Base-by-base conservation (phyloP, 768 basidiomycete species). In the Serendipita sp. region DNA sequence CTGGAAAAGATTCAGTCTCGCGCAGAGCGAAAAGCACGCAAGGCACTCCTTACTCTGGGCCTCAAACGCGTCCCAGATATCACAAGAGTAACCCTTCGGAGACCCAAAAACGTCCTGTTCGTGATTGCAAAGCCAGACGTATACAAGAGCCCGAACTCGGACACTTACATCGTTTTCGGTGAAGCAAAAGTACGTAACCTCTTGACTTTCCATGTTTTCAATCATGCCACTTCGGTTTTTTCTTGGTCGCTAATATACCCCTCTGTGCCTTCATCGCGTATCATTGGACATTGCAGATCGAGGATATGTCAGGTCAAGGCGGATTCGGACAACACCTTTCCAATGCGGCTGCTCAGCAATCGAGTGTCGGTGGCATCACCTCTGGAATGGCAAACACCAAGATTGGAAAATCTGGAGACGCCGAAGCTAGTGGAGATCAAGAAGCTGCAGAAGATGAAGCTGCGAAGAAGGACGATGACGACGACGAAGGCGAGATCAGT, bases 131-230 rank as follows among this genome's bases (percentile, higher is more conserved):
- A 86, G 62, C 96, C 96, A 43, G 96, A 99, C 68, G 96, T 99
- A 63, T 99, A 89, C 85, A 97, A 97, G 80, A 92, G 90, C 60
- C 85, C 88, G 46, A 93, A 91, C 77, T 92, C 91, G 72, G 96
- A 99, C 76, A 91, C 88, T 76, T 97, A 99, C 81, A 91, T 99
- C 73, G 93, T 99, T 67, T 99, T 98, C 70, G 96, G 96, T 68
- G 96, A 98, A 80, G 94, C 90, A 64, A 92, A 92, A 83, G 87
- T 87, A 53, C 66, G 70, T 66, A 66, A 15, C 36, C 63, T 40
- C 10, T 8, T 18, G 10, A 18, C 29, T 40, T 36, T 48, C 31
- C 33, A 62, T 50, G 13, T 1, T 43, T 23, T 46, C 64, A 18
- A 5, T 10, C 16, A 5, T 52, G 48, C 48, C 15, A 10, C 50